Percentiles rank a stretch among this genome's conserved stretches.
These are phyloP conservation scores for Porosira glacialis DNA, from an alignment of 352 stramenopile genomes.

Conservation along the genomic window DNA sequence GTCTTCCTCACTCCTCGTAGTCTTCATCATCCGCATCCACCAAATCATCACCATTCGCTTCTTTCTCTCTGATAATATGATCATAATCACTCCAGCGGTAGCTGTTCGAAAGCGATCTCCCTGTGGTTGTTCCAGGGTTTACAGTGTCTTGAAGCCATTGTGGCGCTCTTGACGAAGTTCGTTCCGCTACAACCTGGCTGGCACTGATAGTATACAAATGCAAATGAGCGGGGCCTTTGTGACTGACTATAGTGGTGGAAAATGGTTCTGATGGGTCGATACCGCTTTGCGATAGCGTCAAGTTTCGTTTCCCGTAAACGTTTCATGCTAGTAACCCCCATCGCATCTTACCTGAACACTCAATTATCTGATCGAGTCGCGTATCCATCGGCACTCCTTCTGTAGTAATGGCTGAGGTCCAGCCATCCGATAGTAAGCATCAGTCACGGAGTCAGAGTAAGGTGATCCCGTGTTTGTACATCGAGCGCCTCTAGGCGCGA, in stretches of 20 bases:
- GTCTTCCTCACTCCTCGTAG: constrained; percentile 14
- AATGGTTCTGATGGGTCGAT: too few species aligned
- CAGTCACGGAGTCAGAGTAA: constrained; percentile 30
- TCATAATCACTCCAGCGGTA: constrained; percentile 65
- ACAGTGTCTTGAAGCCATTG: constrained; percentile 28
- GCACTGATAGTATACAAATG: too few species aligned
- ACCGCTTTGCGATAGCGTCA: too few species aligned
- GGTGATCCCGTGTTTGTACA: constrained; percentile 62
- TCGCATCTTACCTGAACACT: too few species aligned
- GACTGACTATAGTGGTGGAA: too few species aligned
- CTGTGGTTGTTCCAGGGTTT: constrained; percentile 5
- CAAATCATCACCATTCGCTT: constrained; percentile 15
- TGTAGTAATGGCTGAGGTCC: too few species aligned
- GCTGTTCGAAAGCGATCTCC: constrained; percentile 51
- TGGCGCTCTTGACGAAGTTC: constrained; percentile 54
- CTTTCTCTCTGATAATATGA: constrained; percentile 50
- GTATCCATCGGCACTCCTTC: too few species aligned
- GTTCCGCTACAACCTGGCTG: constrained; percentile 49
- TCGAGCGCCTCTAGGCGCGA: constrained; percentile 62
- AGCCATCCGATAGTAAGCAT: too few species aligned
- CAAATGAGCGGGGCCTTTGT: too few species aligned
- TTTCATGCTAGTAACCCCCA: too few species aligned
- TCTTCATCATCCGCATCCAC: constrained; percentile 59
- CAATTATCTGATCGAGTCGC: too few species aligned
- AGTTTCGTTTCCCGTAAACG: too few species aligned